Conservation (phyloP, 768 basidiomycete genomes). For the Inosperma sp. region DNA sequence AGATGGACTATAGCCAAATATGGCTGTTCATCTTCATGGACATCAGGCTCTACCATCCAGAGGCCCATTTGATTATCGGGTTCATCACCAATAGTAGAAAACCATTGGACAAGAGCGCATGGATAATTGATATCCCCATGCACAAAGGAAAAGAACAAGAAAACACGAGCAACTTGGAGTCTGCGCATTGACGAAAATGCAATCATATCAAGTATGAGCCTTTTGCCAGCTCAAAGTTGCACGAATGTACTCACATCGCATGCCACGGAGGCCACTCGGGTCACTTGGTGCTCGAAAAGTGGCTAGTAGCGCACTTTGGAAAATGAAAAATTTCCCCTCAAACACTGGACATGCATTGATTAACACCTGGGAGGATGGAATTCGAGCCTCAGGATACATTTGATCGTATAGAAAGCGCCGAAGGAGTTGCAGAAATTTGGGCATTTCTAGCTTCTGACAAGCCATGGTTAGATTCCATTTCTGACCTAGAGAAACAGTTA, state of each 20-base stretch:
- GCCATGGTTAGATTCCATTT: slow-evolving; percentile 6
- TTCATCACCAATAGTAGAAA: slow-evolving; percentile 17
- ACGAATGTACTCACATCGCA: slow-evolving; percentile 28
- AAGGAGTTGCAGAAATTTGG: slow-evolving; percentile 7
- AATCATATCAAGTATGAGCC: slow-evolving; percentile 26
- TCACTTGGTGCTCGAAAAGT: slow-evolving; percentile 35
- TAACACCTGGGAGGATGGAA: slow-evolving; percentile 1
- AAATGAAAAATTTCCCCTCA: slow-evolving; percentile 18
- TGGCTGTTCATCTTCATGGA: slow-evolving; percentile 8
- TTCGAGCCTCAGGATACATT: background rate
- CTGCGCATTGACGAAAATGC: slow-evolving; percentile 22
- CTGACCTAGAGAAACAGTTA: background rate
- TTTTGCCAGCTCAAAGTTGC: slow-evolving; percentile 27
- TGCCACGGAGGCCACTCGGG: slow-evolving; percentile 25
- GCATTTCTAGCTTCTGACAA: slow-evolving; percentile 6
- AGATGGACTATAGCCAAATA: background rate
- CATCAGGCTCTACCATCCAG: slow-evolving; percentile 25
- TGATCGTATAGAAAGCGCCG: slow-evolving; percentile 12
- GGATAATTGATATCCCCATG: slow-evolving; percentile 15
- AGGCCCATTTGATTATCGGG: slow-evolving; percentile 22
- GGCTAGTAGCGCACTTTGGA: slow-evolving; percentile 28
- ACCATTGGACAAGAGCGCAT: slow-evolving; percentile 28
- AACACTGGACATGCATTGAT: slow-evolving; percentile 18
- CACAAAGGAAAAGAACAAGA: slow-evolving; percentile 24
- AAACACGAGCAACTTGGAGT: slow-evolving; percentile 22